phyloP scores from a whole-genome alignment of 1,139 yeast species.

The Hyphopichia burtonii region DNA sequence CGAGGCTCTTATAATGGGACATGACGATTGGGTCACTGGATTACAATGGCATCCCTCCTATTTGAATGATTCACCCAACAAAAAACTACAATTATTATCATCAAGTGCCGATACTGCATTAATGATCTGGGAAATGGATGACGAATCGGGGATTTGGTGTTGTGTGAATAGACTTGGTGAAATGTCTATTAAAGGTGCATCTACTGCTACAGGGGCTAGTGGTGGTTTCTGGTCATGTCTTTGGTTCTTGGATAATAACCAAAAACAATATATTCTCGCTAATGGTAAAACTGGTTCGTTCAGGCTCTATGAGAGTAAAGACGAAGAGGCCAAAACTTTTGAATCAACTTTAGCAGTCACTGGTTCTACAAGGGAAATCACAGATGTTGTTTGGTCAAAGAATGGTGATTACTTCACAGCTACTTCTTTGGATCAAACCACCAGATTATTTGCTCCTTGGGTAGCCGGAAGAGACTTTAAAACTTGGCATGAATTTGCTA shows the following conservation, averaged over 20 bases:
- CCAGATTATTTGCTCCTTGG: conserved; percentile 78
- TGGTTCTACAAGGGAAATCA: conserved; percentile 73
- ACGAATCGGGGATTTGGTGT: conserved; percentile 86
- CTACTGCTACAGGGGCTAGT: conserved; percentile 96
- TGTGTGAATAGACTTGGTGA: conserved; percentile 84
- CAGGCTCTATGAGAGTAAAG: conserved; percentile 63
- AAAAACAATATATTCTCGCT: conserved; percentile 59
- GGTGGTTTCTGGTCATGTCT: conserved; percentile 95
- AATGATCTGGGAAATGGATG: conserved; percentile 95
- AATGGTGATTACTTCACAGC: conserved; percentile 68
- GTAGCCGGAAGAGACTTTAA: conserved; percentile 20
- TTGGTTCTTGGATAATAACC: conserved; percentile 58
- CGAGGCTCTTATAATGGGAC: conserved; percentile 95
- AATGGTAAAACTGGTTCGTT: conserved; percentile 93
- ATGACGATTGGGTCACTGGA: conserved; percentile 95
- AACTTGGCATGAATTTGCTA: conserved; percentile 89
- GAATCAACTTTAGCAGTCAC: conserved; percentile 61
- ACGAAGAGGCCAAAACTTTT: conserved; percentile 42
- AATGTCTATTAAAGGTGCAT: conserved; percentile 91
- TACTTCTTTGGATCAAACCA: conserved; percentile 89
- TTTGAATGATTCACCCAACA: conserved; percentile 11
- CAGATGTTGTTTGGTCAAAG: conserved; percentile 78
- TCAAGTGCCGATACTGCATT: conserved; percentile 93
- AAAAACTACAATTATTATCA: conserved; percentile 62
- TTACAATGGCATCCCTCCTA: conserved; percentile 71